Evolutionary conservation across 2,329 filamentous ascomycete species (phyloP), one percentile per base, ranked within the genome.

Genomic region (Talaromyces piceae): DNA sequence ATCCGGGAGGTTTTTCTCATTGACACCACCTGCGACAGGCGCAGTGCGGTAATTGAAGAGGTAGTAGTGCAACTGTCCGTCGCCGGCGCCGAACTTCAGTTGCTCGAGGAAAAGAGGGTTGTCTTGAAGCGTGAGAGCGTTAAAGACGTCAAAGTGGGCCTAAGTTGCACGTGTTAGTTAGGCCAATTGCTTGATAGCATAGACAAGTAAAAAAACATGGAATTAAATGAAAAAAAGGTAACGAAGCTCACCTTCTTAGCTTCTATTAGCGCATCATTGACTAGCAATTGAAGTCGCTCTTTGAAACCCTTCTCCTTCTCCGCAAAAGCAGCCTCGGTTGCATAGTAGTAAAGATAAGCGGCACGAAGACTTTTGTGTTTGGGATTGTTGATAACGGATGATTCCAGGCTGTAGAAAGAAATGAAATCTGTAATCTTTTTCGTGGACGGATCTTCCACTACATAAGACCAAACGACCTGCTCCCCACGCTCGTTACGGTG

Each of bases 291-390:
- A 56, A 98, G 78, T 23, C 91, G 83, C n/a, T 77, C 73, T 73
- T 91, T 91, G 59, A 94, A 77, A 26, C 81, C 81, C 13, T 70
- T 71, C 54, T 77, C 73, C 41, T 74, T 63, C 18, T 66, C 64
- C 2, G 64, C 65, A 57, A 96, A 86, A 9, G 84, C 91, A 4
- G 80, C 75, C 62, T 95, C 89, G 5, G 86, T 87, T 52, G 88
- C 93, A 67, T 98, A 98, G 77, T 98, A 98, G 75, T 91, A 98
- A 50, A 97, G 80, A 71, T 98, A 98, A 26, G 93, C 93, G 3
- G 91, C 93, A 58, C 85, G 86, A 62, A 98, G 83, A 52, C 83
- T 81, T 54, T 82, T 79, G 72, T 95, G 86, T 67, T 87, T 87
- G 43, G 81, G 74, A 64, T 89, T 83, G 59, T 86, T 84, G 62